Evolutionary conservation across 805 yeast species (phyloP).

Genomic region (Starmerella potacharoeniae): DNA sequence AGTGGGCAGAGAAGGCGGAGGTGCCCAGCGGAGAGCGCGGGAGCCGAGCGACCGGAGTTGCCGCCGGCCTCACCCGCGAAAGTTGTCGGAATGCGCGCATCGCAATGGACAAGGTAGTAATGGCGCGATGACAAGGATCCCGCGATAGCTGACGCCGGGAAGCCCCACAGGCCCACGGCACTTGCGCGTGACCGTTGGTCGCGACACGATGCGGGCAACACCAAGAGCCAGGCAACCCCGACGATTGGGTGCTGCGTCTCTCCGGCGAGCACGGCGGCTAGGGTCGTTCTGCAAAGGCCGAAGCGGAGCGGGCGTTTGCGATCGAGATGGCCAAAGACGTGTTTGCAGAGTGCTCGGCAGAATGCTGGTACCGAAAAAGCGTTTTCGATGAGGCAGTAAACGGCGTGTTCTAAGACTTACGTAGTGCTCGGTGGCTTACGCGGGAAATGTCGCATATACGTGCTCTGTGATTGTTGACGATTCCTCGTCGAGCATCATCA

Average conservation of each 20-base stretch:
- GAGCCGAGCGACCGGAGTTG: not conserved
- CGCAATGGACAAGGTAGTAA: not conserved
- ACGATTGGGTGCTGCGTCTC: no score
- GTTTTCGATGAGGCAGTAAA: no score
- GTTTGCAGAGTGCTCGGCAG: not conserved
- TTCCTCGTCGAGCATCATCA: no score
- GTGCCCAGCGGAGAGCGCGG: not conserved
- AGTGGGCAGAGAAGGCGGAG: not conserved
- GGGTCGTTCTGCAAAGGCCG: no score
- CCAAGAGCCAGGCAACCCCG: no score
- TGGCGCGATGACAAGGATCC: not conserved
- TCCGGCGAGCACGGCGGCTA: no score
- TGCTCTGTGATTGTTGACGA: no score
- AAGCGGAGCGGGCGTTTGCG: not conserved
- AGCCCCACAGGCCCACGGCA: not conserved
- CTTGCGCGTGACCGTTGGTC: not conserved
- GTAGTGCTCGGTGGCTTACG: no score
- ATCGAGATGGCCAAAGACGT: not conserved
- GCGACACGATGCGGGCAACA: not conserved
- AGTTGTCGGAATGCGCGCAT: conserved; percentile 1
- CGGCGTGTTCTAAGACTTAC: no score
- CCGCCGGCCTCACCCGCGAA: not conserved
- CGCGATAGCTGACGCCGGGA: not conserved
- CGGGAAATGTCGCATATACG: no score
- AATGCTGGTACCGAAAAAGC: no score